Percentiles rank a stretch among this genome's conserved stretches.
These are phyloP conservation scores for Leccinum longicurvipes DNA, from an alignment of 768 basidiomycete species.

Conservation along the genomic window DNA sequence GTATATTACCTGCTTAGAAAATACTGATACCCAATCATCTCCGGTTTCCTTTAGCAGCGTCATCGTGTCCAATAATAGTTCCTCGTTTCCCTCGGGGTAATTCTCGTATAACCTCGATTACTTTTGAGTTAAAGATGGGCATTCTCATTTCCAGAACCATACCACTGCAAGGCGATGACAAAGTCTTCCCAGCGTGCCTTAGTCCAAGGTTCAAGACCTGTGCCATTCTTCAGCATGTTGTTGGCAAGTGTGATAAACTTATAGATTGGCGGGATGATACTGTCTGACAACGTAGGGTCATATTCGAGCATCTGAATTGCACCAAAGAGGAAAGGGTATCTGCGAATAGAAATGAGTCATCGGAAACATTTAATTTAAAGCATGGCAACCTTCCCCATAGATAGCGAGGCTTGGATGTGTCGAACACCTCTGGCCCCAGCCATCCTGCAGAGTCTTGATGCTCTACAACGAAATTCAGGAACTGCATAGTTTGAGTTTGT, in stretches of 20 bases:
- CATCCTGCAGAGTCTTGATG: slow-evolving; percentile 3
- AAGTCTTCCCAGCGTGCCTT: slow-evolving; percentile 59
- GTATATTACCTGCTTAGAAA: not conserved
- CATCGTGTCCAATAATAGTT: not conserved
- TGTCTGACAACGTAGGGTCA: slow-evolving; percentile 1
- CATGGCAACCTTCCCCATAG: slow-evolving; percentile 2
- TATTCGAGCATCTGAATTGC: slow-evolving; percentile 4
- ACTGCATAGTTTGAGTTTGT: not conserved
- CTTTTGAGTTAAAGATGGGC: not conserved
- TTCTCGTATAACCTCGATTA: slow-evolving; percentile 1
- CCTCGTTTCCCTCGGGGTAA: slow-evolving; percentile 1
- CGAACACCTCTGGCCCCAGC: not conserved
- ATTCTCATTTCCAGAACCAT: slow-evolving; percentile 1
- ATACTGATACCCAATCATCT: not conserved
- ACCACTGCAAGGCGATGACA: slow-evolving; percentile 55
- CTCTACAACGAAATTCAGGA: not conserved
- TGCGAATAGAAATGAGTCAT: not conserved
- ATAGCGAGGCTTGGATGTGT: not conserved
- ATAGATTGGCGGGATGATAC: slow-evolving; percentile 19
- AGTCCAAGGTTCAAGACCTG: slow-evolving; percentile 54
- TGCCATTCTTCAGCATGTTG: slow-evolving; percentile 48
- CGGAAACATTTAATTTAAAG: not conserved
- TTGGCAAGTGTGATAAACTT: slow-evolving; percentile 54
- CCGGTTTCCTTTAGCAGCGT: not conserved
- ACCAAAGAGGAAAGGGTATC: slow-evolving; percentile 5